Evolutionary conservation across 1,284 basidiomycete species (phyloP).

Genomic region (Puccinia hordei): DNA sequence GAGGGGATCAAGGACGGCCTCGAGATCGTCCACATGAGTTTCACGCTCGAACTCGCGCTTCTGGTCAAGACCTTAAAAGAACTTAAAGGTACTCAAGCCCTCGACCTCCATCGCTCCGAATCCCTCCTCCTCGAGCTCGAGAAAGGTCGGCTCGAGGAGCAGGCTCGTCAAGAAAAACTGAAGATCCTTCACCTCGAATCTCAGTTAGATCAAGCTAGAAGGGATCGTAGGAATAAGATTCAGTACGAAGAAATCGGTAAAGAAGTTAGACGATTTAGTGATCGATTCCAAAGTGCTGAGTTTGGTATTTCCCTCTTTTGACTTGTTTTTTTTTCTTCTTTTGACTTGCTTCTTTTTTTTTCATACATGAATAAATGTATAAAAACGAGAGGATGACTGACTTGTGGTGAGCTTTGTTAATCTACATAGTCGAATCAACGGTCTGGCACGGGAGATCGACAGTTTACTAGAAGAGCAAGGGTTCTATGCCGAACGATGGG

Average conservation of each 20-base stretch:
- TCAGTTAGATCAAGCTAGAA: slow-evolving; percentile 36
- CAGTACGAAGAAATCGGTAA: slow-evolving; percentile 48
- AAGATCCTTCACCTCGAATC: slow-evolving; percentile 28
- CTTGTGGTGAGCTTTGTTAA: too few relatives aligned
- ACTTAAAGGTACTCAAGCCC: neutral
- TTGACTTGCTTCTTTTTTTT: too few relatives aligned
- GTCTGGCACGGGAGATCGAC: slow-evolving; percentile 35
- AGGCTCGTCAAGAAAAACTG: slow-evolving; percentile 10
- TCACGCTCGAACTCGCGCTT: slow-evolving; percentile 19
- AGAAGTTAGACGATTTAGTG: slow-evolving; percentile 44
- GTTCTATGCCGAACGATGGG: slow-evolving; percentile 44
- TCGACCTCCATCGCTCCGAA: slow-evolving; percentile 19
- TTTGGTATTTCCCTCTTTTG: slow-evolving; percentile 31
- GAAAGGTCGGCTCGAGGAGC: neutral
- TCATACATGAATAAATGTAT: too few relatives aligned
- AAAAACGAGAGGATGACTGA: too few relatives aligned
- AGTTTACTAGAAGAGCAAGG: slow-evolving; percentile 44
- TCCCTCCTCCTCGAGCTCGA: slow-evolving; percentile 8
- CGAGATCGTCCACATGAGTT: slow-evolving; percentile 23
- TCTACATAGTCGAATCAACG: slow-evolving; percentile 39
- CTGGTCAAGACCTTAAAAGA: slow-evolving; percentile 14
- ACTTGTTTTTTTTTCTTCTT: neutral
- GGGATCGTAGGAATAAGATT: slow-evolving; percentile 41
- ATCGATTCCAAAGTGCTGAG: slow-evolving; percentile 49
- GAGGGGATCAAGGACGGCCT: neutral